Conservation (phyloP, 139 green algal genomes). For the Desmodesmus armatus region DNA sequence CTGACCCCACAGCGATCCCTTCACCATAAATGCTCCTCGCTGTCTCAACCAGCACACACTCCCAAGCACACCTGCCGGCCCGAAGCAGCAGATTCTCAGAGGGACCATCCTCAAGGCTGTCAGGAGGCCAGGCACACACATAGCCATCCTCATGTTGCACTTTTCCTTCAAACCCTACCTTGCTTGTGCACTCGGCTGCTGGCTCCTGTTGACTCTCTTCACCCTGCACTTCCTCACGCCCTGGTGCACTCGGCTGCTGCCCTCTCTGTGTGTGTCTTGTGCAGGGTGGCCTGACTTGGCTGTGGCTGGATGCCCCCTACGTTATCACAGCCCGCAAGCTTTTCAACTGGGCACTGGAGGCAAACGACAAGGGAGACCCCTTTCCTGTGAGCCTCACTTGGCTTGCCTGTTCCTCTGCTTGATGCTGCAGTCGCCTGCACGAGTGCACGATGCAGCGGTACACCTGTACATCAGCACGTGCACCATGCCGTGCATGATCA, state of each 20-base stretch:
- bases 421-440: neutral
- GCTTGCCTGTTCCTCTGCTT: no score
- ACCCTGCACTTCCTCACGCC: neutral
- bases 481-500: neutral
- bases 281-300: conserved; percentile 71
- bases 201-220: neutral
- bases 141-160: no score
- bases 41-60: no score
- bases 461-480: neutral
- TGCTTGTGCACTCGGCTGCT: neutral
- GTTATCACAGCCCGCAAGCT: conserved; percentile 86
- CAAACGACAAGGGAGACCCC: conserved; percentile 73
- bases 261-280: neutral
- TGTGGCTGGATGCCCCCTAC: conserved; percentile 87
- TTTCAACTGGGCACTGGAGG: conserved; percentile 80
- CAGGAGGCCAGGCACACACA: no score
- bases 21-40: no score
- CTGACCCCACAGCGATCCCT: no score
- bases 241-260: neutral
- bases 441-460: neutral
- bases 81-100: no score
- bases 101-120: no score
- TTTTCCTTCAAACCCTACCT: neutral
- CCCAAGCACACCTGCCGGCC: no score
- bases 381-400: conserved; percentile 76